These are phyloP conservation scores for Lentinula sp. DNA, from an alignment of 768 basidiomycete genomes.

Conservation along the genomic window DNA sequence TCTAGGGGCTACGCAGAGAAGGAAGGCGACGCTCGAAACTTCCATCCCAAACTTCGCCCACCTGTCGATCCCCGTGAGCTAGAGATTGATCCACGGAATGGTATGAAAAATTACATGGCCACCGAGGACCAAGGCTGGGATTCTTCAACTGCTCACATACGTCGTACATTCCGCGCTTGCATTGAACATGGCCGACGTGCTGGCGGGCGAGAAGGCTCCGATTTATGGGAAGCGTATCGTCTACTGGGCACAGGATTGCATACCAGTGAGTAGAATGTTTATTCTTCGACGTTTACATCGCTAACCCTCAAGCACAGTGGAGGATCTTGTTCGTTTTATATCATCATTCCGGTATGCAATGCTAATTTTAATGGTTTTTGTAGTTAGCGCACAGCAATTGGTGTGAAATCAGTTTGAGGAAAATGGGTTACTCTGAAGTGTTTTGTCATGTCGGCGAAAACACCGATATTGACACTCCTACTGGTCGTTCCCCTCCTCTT, in stretches of 20 bases:
- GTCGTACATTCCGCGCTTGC: slow-evolving; percentile 55
- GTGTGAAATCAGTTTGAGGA: slow-evolving; percentile 68
- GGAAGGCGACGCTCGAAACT: slow-evolving; percentile 65
- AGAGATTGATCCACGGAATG: slow-evolving; percentile 67
- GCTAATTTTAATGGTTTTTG: background rate
- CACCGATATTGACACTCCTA: slow-evolving; percentile 47
- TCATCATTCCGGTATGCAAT: background rate
- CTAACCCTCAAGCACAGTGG: slow-evolving; percentile 23
- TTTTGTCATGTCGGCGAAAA: slow-evolving; percentile 78
- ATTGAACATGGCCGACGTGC: slow-evolving; percentile 64
- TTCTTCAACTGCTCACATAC: slow-evolving; percentile 64
- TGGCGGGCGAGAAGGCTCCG: slow-evolving; percentile 42
- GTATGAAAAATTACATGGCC: slow-evolving; percentile 89
- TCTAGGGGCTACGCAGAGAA: slow-evolving; percentile 60
- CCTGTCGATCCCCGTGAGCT: slow-evolving; percentile 70
- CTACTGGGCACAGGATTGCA: slow-evolving; percentile 65
- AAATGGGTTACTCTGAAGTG: slow-evolving; percentile 62
- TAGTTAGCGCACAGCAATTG: slow-evolving; percentile 69
- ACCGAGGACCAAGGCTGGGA: slow-evolving; percentile 65
- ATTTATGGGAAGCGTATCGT: slow-evolving; percentile 64
- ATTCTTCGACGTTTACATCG: background rate
- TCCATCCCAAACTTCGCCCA: slow-evolving; percentile 67
- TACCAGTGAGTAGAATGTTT: slow-evolving; percentile 22
- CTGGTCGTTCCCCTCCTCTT: slow-evolving; percentile 52
- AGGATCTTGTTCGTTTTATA: slow-evolving; percentile 40